phyloP scores from a whole-genome alignment of 2,329 filamentous ascomycete genomes.

The Bipolaris oryzae region DNA sequence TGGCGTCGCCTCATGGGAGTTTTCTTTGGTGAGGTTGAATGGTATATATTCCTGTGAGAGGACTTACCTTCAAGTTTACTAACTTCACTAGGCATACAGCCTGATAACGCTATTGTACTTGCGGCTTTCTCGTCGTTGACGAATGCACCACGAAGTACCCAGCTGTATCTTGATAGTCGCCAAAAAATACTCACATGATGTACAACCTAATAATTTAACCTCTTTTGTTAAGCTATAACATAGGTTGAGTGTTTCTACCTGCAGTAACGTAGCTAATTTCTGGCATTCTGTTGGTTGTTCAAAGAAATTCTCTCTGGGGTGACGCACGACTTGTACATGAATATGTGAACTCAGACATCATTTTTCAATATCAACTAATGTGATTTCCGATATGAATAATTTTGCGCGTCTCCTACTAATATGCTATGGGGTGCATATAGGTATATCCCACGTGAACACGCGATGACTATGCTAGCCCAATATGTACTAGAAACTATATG shows the following conservation, averaged over 20 bases:
- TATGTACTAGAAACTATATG: neutral
- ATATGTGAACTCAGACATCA: neutral
- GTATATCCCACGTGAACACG: slow-evolving; percentile 6
- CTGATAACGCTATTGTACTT: too few species aligned
- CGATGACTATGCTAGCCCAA: slow-evolving; percentile 3
- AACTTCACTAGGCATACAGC: neutral
- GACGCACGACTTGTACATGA: too few species aligned
- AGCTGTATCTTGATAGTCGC: neutral
- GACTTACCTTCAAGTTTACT: neutral
- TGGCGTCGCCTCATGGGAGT: neutral
- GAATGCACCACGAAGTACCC: neutral
- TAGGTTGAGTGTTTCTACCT: neutral
- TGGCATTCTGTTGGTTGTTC: neutral
- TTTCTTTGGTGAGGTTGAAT: neutral
- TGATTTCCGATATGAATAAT: neutral
- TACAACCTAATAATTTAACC: too few species aligned
- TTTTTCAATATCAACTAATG: neutral
- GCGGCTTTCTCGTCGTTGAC: neutral
- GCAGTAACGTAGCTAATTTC: neutral
- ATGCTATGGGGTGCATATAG: neutral
- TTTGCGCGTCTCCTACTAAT: neutral
- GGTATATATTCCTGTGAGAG: neutral
- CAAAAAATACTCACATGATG: neutral
- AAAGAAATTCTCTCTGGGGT: neutral
- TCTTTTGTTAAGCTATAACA: too few species aligned